Conservation (phyloP, 108 stramenopile genomes). For the Aurantiochytrium sp. region DNA sequence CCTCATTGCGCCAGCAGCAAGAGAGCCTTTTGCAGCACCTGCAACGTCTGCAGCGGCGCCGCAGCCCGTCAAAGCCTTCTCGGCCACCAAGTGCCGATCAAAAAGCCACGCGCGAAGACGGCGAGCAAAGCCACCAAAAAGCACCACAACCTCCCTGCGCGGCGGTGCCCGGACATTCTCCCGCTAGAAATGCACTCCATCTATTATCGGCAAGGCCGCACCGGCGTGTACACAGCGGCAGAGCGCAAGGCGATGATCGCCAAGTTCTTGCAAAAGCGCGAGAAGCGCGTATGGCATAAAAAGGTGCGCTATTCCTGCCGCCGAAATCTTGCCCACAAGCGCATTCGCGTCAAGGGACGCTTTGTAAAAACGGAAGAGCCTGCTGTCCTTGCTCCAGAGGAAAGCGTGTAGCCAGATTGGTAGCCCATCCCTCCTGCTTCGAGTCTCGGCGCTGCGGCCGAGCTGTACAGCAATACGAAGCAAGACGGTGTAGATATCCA, state of each 20-base stretch:
- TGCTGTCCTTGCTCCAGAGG: neutral
- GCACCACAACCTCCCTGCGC: neutral
- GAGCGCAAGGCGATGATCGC: slow-evolving; percentile 85
- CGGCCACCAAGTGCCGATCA: neutral
- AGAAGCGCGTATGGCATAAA: slow-evolving; percentile 87
- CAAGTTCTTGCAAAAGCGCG: slow-evolving; percentile 72
- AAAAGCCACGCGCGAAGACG: neutral
- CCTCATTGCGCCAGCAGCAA: too few species aligned
- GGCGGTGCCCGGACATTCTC: neutral
- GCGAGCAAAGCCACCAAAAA: neutral
- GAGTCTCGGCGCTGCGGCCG: too few species aligned
- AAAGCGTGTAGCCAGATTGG: too few species aligned
- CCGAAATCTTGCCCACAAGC: slow-evolving; percentile 85
- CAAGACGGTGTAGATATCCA: too few species aligned
- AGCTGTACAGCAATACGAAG: too few species aligned
- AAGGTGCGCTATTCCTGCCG: slow-evolving; percentile 94
- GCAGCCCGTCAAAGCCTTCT: too few species aligned
- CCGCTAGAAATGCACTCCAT: neutral
- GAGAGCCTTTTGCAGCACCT: too few species aligned
- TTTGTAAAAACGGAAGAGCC: slow-evolving; percentile 69
- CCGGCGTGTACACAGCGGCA: slow-evolving; percentile 87
- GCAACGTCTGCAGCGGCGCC: too few species aligned
- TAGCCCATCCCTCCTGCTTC: too few species aligned
- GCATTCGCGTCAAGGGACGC: slow-evolving; percentile 88
- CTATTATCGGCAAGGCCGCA: slow-evolving; percentile 88